Evolutionary conservation across 1,139 yeast genomes (phyloP), one percentile per base, ranked within the genome.

Genomic region (Debaryomyces singareniensis): DNA sequence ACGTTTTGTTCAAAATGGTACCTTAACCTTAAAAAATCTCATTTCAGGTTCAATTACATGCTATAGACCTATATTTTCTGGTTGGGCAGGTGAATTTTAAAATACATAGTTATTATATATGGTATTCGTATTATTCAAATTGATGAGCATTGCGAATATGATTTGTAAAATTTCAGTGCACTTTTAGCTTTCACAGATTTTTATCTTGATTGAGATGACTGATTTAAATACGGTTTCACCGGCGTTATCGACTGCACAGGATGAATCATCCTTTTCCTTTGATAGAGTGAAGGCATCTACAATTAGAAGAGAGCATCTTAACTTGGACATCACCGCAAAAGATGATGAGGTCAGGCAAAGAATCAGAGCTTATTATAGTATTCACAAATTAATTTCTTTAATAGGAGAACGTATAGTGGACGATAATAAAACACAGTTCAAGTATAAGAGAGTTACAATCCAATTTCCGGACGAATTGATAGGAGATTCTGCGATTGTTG

Each of bases 391-490:
- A 9, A 55, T 62, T 0, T 42, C 44, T 1, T 63, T 51, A 37
- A 49, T 79, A 24, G 41, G 49, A 10, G 54, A 59, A 21, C 27
- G 16, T 15, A n/a, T 15, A n/a, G 25, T 20, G 9, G 32, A 22
- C 5, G 30, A 30, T 4, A 52, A 48, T 5, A 47, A 43, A 2
- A 23, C 25, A 2, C 40, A 42, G 2, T 39, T 40, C 16, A 47
- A 45, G 27, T 78, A 61, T 50, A 55, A 51, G 27, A 65, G 69
- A 25, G 68, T 89, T 3, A 89, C 97, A 0, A 59, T 91, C 24
- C 99, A 91, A 55, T 89, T 93, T 42, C 97, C 98, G 0, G 98
- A 93, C 52, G 42, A 61, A 5, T 59, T 87, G 29, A 72, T 93
- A 1, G 68, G 78, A 30, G 96, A 91, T 49, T 78, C 96, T 2